phyloP scores from a whole-genome alignment of 495 filamentous ascomycete genomes.

The Amphirosellinia nigrospora region DNA sequence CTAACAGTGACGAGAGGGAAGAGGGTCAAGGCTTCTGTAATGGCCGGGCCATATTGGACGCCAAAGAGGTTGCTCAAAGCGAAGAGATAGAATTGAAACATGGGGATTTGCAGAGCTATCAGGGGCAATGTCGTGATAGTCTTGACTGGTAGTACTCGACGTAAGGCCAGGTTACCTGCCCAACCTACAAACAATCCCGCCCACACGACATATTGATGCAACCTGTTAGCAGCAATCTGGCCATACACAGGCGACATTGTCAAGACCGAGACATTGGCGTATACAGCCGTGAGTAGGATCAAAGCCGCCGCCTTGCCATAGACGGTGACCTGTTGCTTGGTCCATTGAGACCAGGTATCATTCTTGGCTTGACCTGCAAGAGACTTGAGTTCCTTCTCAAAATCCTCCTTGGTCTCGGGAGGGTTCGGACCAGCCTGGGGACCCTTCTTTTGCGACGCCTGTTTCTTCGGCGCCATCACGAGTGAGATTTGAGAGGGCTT shows the following conservation, averaged over 20 bases:
- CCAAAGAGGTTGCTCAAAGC: constrained; percentile 67
- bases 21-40: constrained; percentile 74
- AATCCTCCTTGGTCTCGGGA: constrained; percentile 52
- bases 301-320: constrained; percentile 51
- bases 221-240: constrained; percentile 71
- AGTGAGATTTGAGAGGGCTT: not conserved
- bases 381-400: constrained; percentile 56
- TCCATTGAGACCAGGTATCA: constrained; percentile 47
- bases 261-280: constrained; percentile 75
- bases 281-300: constrained; percentile 72
- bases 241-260: constrained; percentile 87
- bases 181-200: constrained; percentile 67
- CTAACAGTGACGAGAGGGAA: constrained; percentile 75
- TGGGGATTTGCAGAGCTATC: constrained; percentile 75
- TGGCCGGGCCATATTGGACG: constrained; percentile 70
- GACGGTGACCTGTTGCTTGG: constrained; percentile 44
- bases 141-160: constrained; percentile 45
- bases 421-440: constrained; percentile 29
- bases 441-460: constrained; percentile 31
- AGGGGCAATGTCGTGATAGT: constrained; percentile 63
- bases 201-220: constrained; percentile 70
- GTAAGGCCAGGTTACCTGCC: constrained; percentile 60
- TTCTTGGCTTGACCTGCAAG: constrained; percentile 58
- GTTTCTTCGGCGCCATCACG: constrained; percentile 40
- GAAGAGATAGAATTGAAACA: constrained; percentile 71